Base-by-base conservation (phyloP, 2,329 filamentous ascomycete genomes). In the Penicillium sp. region DNA sequence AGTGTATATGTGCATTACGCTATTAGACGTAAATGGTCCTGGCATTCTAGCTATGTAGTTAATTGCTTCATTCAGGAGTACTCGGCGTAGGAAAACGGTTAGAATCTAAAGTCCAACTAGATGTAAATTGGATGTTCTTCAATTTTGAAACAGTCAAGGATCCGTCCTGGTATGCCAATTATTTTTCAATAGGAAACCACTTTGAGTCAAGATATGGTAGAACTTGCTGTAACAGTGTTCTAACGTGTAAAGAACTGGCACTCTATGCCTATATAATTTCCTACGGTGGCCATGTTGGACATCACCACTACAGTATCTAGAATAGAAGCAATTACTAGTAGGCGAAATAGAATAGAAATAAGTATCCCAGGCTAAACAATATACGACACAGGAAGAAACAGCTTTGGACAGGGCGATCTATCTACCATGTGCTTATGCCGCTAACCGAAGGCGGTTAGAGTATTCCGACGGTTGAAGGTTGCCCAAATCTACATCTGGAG, bases 381-480 rank as follows among this genome's bases (percentile, higher is more conserved):
- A 16, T 12, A 16, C 3, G 15, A 32, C 13, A 35, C 34, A 27
- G 15, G 12, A 34, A n/a, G 18, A 23, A 35, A 25, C 25, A 15
- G 6, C 5, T 12, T 10, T 7, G 5, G 9, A 23, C 23, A 34
- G 18, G 21, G 21, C 13, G 49, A 50, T 50, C 47, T 27, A 50
- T 50, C 47, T 27, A 5, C 29, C 38, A 50, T 40, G 18, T 32
- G 47, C 47, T 37, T 25, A 37, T 50, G 8, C 31, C 46, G 31
- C 51, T 54, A 54, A 50, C 51, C 46, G 6, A 25, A 35, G 18
- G 6, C 15, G 45, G 51, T 47, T 54, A 54, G 45, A 25, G 2
- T n/a, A 18, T 39, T 25, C 13, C 3, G 9, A 34, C 6, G 4
- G 3, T 47, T 40, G 10, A 29, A 42, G 18, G 23, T 35, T 51